phyloP scores from a whole-genome alignment of 2,329 filamentous ascomycete genomes.

The Metarhizium rileyi region DNA sequence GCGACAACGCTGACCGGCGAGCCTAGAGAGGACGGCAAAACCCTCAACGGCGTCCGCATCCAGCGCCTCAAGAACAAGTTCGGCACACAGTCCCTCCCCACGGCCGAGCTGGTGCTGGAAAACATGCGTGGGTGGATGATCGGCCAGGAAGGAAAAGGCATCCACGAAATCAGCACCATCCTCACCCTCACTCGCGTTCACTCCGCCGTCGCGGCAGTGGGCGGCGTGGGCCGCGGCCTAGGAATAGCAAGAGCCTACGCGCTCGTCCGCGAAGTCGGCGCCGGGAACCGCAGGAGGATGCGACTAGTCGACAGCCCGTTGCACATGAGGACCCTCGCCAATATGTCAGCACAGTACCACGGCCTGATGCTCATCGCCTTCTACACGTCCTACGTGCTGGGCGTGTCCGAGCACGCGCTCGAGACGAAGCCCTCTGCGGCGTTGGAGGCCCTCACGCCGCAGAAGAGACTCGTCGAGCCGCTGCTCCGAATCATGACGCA shows the following conservation, averaged over 20 bases:
- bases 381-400: constrained; percentile 44
- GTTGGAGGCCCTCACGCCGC: constrained; percentile 23
- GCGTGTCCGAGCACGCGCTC: constrained; percentile 38
- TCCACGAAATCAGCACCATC: constrained; percentile 58
- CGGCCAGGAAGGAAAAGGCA: constrained; percentile 55
- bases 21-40: constrained; percentile 20
- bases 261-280: constrained; percentile 43
- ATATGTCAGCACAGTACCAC: constrained; percentile 44
- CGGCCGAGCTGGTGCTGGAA: constrained; percentile 59
- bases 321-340: constrained; percentile 50
- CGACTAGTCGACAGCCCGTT: constrained; percentile 41
- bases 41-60: constrained; percentile 58
- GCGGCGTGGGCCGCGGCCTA: constrained; percentile 45
- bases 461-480: constrained; percentile 22
- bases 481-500: constrained; percentile 51
- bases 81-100: constrained; percentile 60
- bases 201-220: constrained; percentile 42
- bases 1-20: constrained; percentile 20
- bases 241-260: constrained; percentile 49
- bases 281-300: constrained; percentile 30
- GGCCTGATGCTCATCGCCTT: constrained; percentile 46
- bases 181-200: constrained; percentile 57
- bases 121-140: constrained; percentile 57
- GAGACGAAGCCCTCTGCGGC: constrained; percentile 9
- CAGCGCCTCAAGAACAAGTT: constrained; percentile 64